Evolutionary conservation across 2,329 filamentous ascomycete genomes (phyloP), one percentile per base, ranked within the genome.

Genomic region (Claviceps capensis): DNA sequence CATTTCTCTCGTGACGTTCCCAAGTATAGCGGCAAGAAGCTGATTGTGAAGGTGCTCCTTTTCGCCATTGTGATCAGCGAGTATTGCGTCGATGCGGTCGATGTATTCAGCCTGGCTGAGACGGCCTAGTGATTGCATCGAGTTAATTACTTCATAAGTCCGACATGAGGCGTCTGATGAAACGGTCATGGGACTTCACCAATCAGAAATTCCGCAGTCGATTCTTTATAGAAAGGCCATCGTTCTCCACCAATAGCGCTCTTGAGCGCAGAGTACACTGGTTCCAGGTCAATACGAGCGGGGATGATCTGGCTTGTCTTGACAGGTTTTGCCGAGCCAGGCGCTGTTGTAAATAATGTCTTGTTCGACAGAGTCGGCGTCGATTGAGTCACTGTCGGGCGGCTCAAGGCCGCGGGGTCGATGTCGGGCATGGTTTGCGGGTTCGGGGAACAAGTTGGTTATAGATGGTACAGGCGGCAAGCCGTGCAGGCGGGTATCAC

Each of bases 1-100:
- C 72, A 83, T 78, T 63, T 85, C 82, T 53, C 82, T 72, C 38
- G 81, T 84, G 54, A 84, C 77, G 73, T 86, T 86, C 61, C 76
- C 80, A 63, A 82, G 82, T 59, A 85, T 79, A 52, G 79, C 81
- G 53, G 80, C 73, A 56, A 85, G 69, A 49, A 86, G 76, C 65
- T 83, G 80, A 64, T 86, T 85, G 61, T 86, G 82, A 3, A 83
- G 69, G 61, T 83, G 81, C 53, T 78, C 73, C 58, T 72, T 79
- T 55, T 82, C 78, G 59, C 79, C 76, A 62, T 72, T 76, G 58
- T 71, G 69, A 6, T 78, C 78, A 36, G 71, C 65, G 30, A 85
- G 70, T 55, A 84, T 80, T 22, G 74, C 72, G 56, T 83, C 79
- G 63, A 85, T 76, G 54, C 72, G 71, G 56, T 75, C 72, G 19